Evolutionary conservation across 2,329 filamentous ascomycete species (phyloP), one percentile per base, ranked within the genome.

Genomic region (Colletotrichum eremochloae): DNA sequence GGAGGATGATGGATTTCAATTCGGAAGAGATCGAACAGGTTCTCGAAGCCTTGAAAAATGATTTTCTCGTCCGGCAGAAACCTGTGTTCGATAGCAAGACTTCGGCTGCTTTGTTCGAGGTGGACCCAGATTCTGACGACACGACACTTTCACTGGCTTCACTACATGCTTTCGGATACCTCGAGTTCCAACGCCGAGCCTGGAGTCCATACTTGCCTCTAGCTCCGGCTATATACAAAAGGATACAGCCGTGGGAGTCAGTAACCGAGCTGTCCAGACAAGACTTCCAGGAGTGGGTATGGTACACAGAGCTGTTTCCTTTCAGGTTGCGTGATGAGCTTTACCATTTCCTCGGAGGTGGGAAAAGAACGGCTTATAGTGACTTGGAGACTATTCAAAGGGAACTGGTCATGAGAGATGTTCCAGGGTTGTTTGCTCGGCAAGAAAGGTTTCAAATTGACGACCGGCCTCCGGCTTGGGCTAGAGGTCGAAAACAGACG

Each of bases 101-200:
- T 33, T 36, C n/a, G 2, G 31, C 18, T 0, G n/a, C 24, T 31
- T 5, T 14, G 2, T 58, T 55, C n/a, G 15, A 58, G 33, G 60
- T 36, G 0, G 73, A 68, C 11, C 24, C 63, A 3, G 57, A 52
- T 2, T 74, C 71, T 2, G 72, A 68, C 2, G 48, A 60, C 14
- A 75, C 60, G 4, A 74, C 75, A 2, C 68, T 78, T 0, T 76
- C 76, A 8, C 75, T 78, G 11, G 77, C 77, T 29, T 74, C 71
- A 3, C 72, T 78, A 1, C 76, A 78, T 53, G 76, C 77, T 4
- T 76, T 77, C 62, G 75, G 76, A n/a, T 75, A 73, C 11, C 71
- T 78, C 3, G 77, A 75, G 40, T 69, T 78, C 57, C 69, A 71
- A 9, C 74, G 75, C 5, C 74, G 72, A 2, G 75, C 75, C 15